Conservation (phyloP, 345 rosid genomes). For the Conringia planisiliqua region DNA sequence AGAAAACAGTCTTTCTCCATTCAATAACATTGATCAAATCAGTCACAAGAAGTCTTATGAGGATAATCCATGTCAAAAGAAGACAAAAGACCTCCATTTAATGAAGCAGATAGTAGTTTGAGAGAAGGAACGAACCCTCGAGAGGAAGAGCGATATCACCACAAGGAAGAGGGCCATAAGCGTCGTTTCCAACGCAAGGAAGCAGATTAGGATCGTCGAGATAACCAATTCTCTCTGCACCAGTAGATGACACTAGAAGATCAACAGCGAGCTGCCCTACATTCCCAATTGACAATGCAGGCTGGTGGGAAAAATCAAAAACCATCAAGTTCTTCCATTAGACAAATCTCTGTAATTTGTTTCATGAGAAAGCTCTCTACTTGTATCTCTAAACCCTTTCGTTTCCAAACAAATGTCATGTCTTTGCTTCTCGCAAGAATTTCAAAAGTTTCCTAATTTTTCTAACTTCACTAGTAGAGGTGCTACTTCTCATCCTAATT, state of each 20-base stretch:
- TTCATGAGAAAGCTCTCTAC: not conserved
- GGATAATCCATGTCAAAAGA: not conserved
- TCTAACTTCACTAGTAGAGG: not conserved
- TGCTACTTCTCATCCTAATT: not conserved
- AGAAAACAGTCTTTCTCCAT: not conserved
- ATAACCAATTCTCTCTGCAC: slow-evolving; percentile 69
- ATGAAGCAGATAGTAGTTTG: not conserved
- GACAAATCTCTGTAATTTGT: not conserved
- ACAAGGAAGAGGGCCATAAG: slow-evolving; percentile 62
- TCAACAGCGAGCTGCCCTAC: slow-evolving; percentile 92
- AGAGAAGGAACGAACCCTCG: slow-evolving; percentile 49
- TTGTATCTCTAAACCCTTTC: not conserved
- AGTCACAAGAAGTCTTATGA: not conserved
- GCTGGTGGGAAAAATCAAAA: slow-evolving; percentile 40
- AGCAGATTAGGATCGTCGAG: slow-evolving; percentile 71
- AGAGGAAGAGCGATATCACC: slow-evolving; percentile 85
- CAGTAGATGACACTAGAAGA: slow-evolving; percentile 67
- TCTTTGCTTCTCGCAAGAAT: not conserved
- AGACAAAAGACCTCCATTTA: not conserved
- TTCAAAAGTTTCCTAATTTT: not conserved
- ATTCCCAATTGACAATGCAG: slow-evolving; percentile 88
- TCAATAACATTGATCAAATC: not conserved
- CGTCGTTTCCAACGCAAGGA: slow-evolving; percentile 89
- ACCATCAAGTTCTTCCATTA: not conserved
- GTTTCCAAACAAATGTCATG: not conserved